Evolutionary conservation across 805 yeast species (phyloP).

Genomic region (Lipomyces orientalis): DNA sequence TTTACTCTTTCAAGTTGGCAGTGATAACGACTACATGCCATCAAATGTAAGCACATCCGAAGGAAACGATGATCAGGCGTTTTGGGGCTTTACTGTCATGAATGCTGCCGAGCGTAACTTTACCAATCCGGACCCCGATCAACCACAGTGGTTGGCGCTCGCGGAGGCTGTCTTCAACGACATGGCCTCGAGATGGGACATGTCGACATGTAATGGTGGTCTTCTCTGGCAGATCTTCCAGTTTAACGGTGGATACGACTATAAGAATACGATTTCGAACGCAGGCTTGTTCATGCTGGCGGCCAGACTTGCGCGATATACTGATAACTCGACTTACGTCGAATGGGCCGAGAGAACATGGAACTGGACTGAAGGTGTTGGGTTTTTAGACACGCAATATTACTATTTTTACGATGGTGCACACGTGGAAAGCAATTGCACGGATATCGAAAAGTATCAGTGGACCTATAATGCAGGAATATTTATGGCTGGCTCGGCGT

Average conservation of each 20-base stretch:
- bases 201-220: constrained; percentile 77
- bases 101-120: constrained; percentile 89
- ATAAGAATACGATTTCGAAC: constrained; percentile 86
- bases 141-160: constrained; percentile 79
- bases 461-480: constrained; percentile 94
- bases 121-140: constrained; percentile 63
- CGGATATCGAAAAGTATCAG: constrained; percentile 60
- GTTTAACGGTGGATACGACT: constrained; percentile 93
- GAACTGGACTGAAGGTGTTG: constrained; percentile 67
- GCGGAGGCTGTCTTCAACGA: constrained; percentile 91
- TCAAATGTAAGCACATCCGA: constrained; percentile 87
- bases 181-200: constrained; percentile 90
- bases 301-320: constrained; percentile 82
- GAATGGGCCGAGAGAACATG: constrained; percentile 72
- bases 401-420: constrained; percentile 57
- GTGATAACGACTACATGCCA: constrained; percentile 79
- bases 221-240: constrained; percentile 94
- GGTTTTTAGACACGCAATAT: constrained; percentile 48
- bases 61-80: constrained; percentile 97
- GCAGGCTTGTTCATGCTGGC: constrained; percentile 81
- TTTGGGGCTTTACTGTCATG: constrained; percentile 95
- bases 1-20: constrained; percentile 73
- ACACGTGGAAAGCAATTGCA: constrained; percentile 61
- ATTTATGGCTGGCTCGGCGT: constrained; percentile 79
- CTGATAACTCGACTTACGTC: constrained; percentile 69